A percentile compares a stretch with the other conserved stretches of the same genome.
These are phyloP conservation scores for Panicum miliaceum DNA, from an alignment of 176 grass and related monocot genomes.

Conservation along the genomic window DNA sequence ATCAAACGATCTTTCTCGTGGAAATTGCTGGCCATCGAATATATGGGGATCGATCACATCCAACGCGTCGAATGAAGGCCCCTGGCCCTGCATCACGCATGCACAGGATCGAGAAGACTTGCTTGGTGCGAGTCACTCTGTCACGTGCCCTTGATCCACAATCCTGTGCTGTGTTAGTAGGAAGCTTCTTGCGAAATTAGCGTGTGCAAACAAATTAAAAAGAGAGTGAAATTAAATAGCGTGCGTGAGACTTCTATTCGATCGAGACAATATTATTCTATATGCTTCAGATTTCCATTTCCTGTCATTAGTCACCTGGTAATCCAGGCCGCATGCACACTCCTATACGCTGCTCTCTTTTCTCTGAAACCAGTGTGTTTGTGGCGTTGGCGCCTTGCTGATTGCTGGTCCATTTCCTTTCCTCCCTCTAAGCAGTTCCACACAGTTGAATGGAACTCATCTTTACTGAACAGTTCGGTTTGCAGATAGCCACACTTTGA, in stretches of 20 bases:
- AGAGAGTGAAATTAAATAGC: neutral
- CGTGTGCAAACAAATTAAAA: neutral
- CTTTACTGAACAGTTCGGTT: too few relatives aligned
- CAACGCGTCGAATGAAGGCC: neutral
- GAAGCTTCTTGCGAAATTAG: constrained; percentile 23
- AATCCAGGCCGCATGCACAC: too few relatives aligned
- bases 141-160: constrained; percentile 28
- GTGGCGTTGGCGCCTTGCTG: too few relatives aligned
- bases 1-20: neutral
- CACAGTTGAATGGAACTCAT: too few relatives aligned
- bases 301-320: neutral
- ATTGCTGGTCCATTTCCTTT: too few relatives aligned
- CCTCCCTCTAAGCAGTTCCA: too few relatives aligned
- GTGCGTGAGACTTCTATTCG: neutral
- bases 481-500: neutral
- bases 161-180: neutral
- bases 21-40: constrained; percentile 31
- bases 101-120: neutral
- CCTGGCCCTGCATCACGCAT: neutral
- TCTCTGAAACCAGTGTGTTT: too few relatives aligned
- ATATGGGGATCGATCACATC: constrained; percentile 35
- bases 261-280: neutral
- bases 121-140: neutral
- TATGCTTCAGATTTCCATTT: neutral
- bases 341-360: too few relatives aligned